These are phyloP conservation scores for Trametes hirsuta DNA, from an alignment of 1,284 basidiomycete genomes.

Conservation along the genomic window DNA sequence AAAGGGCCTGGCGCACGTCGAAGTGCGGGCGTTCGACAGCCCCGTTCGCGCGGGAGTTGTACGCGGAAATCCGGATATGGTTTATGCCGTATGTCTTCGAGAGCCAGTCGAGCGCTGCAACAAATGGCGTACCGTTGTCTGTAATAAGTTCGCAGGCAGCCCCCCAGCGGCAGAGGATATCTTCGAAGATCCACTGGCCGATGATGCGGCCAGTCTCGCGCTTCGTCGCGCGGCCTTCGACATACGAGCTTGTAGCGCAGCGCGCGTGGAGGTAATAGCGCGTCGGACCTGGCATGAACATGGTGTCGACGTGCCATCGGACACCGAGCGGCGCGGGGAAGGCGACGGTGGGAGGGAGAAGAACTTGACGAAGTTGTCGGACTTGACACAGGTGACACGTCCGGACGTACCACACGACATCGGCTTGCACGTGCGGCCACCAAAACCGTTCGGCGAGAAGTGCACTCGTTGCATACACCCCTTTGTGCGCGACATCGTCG, in stretches of 20 bases:
- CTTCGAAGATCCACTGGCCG: slow-evolving; percentile 32
- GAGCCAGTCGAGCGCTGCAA: slow-evolving; percentile 37
- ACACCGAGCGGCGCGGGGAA: slow-evolving; percentile 35
- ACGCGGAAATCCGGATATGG: slow-evolving; percentile 46
- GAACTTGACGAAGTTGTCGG: slow-evolving; percentile 29
- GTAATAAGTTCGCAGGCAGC: slow-evolving; percentile 27
- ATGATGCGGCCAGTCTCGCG: slow-evolving; percentile 13
- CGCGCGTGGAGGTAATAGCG: slow-evolving; percentile 31
- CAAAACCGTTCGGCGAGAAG: slow-evolving; percentile 29
- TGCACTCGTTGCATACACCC: slow-evolving; percentile 18
- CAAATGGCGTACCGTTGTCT: slow-evolving; percentile 34
- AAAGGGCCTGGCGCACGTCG: slow-evolving; percentile 38
- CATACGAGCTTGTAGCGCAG: slow-evolving; percentile 25
- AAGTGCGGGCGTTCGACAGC: slow-evolving; percentile 42
- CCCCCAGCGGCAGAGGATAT: slow-evolving; percentile 32
- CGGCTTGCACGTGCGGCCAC: slow-evolving; percentile 32
- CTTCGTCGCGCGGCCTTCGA: slow-evolving; percentile 27
- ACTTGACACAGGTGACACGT: slow-evolving; percentile 44
- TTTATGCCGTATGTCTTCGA: slow-evolving; percentile 38
- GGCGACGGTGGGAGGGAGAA: slow-evolving; percentile 37
- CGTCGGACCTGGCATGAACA: slow-evolving; percentile 29
- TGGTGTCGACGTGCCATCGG: slow-evolving; percentile 39
- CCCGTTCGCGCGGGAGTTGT: slow-evolving; percentile 48
- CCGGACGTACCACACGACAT: slow-evolving; percentile 37
- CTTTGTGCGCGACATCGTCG: slow-evolving; percentile 33